Percentiles rank a stretch among this genome's conserved stretches.
Evolutionary conservation across 2,329 filamentous ascomycete species (phyloP).

Genomic region (Plenodomus biglobosus): DNA sequence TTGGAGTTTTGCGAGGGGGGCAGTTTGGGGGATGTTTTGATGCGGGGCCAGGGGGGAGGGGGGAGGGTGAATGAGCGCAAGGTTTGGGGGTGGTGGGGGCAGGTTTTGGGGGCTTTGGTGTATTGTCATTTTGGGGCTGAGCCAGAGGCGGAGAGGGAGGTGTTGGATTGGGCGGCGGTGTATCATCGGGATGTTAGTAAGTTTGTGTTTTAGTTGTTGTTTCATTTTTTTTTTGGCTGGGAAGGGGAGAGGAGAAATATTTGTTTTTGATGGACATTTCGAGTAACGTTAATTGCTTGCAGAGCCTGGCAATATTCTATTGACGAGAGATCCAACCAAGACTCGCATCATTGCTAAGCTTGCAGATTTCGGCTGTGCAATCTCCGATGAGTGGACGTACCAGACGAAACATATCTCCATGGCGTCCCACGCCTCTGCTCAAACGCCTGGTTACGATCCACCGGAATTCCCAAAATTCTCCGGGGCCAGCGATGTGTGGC

Average conservation of each 20-base stretch:
- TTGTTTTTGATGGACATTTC: too few relatives aligned
- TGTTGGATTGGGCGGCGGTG: slow-evolving; percentile 14
- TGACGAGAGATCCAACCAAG: slow-evolving; percentile 5
- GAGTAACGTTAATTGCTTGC: too few relatives aligned
- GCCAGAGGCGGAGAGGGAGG: slow-evolving; percentile 7
- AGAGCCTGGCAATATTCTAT: slow-evolving; percentile 20
- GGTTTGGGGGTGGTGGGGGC: slow-evolving; percentile 18
- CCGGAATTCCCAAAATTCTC: slow-evolving; percentile 16
- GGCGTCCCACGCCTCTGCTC: slow-evolving; percentile 1
- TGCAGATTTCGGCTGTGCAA: slow-evolving; percentile 19
- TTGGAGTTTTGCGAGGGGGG: slow-evolving; percentile 19
- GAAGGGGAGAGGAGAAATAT: too few relatives aligned
- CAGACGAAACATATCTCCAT: neutral
- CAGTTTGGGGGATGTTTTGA: slow-evolving; percentile 5
- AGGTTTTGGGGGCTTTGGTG: slow-evolving; percentile 11
- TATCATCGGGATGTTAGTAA: slow-evolving; percentile 20
- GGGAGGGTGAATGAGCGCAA: slow-evolving; percentile 11
- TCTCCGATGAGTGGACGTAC: slow-evolving; percentile 7
- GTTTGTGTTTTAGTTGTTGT: too few relatives aligned
- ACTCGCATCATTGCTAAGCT: slow-evolving; percentile 17
- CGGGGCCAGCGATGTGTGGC: slow-evolving; percentile 18
- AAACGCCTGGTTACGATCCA: slow-evolving; percentile 13
- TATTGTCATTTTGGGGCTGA: slow-evolving; percentile 17
- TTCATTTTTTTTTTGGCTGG: too few relatives aligned
- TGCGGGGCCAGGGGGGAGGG: neutral